phyloP scores from a whole-genome alignment of 768 basidiomycete genomes.

The Panaeolus papilionaceus region DNA sequence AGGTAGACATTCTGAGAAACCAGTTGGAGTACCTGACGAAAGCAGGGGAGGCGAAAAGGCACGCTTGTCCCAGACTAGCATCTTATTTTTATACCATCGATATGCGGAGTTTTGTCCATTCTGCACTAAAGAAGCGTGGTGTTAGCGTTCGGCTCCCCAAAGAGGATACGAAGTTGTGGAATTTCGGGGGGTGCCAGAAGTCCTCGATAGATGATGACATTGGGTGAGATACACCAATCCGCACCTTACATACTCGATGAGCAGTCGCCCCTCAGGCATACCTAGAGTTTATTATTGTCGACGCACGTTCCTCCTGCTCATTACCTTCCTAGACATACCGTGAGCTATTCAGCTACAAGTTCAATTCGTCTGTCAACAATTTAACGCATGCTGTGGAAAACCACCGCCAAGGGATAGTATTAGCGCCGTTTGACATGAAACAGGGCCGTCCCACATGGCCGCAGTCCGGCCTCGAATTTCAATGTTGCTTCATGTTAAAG shows the following conservation, averaged over 20 bases:
- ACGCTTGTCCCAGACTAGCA: neutral
- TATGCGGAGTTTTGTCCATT: conserved; percentile 2
- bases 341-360: neutral
- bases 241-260: neutral
- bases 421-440: too few species aligned
- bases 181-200: neutral
- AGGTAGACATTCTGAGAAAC: conserved; percentile 27
- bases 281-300: neutral
- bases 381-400: too few species aligned
- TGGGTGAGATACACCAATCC: neutral
- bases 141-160: conserved; percentile 6
- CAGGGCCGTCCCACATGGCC: too few species aligned
- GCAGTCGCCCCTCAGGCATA: neutral
- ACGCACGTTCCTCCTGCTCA: conserved; percentile 6
- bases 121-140: conserved; percentile 8
- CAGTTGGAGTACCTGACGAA: conserved; percentile 17
- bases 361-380: neutral
- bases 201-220: conserved; percentile 5
- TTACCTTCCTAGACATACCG: neutral
- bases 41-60: conserved; percentile 15
- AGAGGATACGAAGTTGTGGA: neutral
- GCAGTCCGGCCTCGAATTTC: neutral
- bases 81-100: conserved; percentile 17
- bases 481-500: neutral
- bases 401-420: too few species aligned